phyloP scores from a whole-genome alignment of 2,329 filamentous ascomycete species.

The Arthrobotrys conoides region DNA sequence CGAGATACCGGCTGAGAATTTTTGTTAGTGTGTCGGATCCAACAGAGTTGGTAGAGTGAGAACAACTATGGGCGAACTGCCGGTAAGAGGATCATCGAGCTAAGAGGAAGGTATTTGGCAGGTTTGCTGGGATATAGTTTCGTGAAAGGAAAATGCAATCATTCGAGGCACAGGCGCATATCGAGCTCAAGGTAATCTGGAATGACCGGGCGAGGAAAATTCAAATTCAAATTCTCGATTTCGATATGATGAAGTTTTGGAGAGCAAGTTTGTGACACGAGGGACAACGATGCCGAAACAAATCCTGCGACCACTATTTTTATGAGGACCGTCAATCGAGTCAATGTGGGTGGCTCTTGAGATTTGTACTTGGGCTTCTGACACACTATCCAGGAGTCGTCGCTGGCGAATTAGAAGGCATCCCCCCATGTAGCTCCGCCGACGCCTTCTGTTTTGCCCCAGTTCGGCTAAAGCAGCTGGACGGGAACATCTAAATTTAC shows the following conservation, averaged over 20 bases:
- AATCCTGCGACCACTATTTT: slow-evolving; percentile 60
- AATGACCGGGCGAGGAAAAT: slow-evolving; percentile 21
- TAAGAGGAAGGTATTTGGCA: slow-evolving; percentile 31
- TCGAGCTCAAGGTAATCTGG: slow-evolving; percentile 4
- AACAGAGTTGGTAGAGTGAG: slow-evolving; percentile 16
- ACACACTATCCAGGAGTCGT: slow-evolving; percentile 54
- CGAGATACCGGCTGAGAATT: slow-evolving; percentile 32
- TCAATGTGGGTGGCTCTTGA: slow-evolving; percentile 47
- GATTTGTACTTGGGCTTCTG: slow-evolving; percentile 57
- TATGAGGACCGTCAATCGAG: slow-evolving; percentile 40
- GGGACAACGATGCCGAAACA: slow-evolving; percentile 48
- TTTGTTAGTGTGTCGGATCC: slow-evolving; percentile 21
- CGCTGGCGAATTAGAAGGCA: slow-evolving; percentile 52
- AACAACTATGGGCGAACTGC: slow-evolving; percentile 49
- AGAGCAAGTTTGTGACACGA: slow-evolving; percentile 49
- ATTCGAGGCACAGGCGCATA: slow-evolving; percentile 44
- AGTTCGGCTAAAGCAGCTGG: slow-evolving; percentile 61
- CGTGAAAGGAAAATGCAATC: slow-evolving; percentile 44
- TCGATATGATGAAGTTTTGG: slow-evolving; percentile 29
- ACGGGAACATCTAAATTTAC: slow-evolving; percentile 61
- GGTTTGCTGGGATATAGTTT: slow-evolving; percentile 19
- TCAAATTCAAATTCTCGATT: slow-evolving; percentile 33
- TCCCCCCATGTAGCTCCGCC: slow-evolving; percentile 52
- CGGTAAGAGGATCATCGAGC: slow-evolving; percentile 37
- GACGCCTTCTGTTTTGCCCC: slow-evolving; percentile 59